Percentiles rank a stretch among this genome's conserved stretches.
Evolutionary conservation across 2,329 filamentous ascomycete genomes (phyloP).

Genomic region (Calonectria crousiana): DNA sequence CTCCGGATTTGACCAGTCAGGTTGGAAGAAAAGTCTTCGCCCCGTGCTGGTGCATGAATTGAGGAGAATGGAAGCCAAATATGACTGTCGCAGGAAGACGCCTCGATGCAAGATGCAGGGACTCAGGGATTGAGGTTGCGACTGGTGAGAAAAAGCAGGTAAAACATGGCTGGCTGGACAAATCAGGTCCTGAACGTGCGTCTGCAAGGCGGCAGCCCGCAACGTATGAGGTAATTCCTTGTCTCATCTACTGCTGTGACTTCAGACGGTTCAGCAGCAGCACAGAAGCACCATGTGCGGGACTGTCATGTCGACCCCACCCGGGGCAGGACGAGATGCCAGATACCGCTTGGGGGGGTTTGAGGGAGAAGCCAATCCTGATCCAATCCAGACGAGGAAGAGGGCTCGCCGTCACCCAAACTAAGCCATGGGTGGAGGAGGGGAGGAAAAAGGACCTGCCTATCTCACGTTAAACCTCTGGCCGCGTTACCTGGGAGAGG

Average conservation of each 20-base stretch:
- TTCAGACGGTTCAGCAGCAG: background rate
- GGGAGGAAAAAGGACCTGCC: constrained; percentile 28
- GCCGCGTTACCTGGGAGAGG: constrained; percentile 28
- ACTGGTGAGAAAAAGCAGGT: constrained; percentile 29
- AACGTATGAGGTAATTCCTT: constrained; percentile 35
- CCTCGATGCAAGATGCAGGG: constrained; percentile 34
- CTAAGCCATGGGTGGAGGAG: constrained; percentile 11
- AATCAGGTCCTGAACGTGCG: constrained; percentile 30
- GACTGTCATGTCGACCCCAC: constrained; percentile 14
- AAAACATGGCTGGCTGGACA: constrained; percentile 14
- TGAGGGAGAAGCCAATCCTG: background rate
- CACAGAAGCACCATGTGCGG: background rate
- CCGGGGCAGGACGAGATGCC: background rate
- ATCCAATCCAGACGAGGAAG: background rate
- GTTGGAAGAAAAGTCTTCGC: background rate
- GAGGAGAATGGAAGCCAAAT: background rate
- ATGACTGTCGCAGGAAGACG: constrained; percentile 20
- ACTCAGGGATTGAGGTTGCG: constrained; percentile 26
- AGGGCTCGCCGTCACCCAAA: constrained; percentile 4
- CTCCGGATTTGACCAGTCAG: constrained; percentile 3
- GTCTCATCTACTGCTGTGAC: constrained; percentile 33
- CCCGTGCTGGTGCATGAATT: constrained; percentile 17
- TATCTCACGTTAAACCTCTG: constrained; percentile 31
- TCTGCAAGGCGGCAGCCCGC: constrained; percentile 34
- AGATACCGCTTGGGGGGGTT: constrained; percentile 10